phyloP scores from a whole-genome alignment of 2,329 filamentous ascomycete genomes.

The Moelleriella libera region DNA sequence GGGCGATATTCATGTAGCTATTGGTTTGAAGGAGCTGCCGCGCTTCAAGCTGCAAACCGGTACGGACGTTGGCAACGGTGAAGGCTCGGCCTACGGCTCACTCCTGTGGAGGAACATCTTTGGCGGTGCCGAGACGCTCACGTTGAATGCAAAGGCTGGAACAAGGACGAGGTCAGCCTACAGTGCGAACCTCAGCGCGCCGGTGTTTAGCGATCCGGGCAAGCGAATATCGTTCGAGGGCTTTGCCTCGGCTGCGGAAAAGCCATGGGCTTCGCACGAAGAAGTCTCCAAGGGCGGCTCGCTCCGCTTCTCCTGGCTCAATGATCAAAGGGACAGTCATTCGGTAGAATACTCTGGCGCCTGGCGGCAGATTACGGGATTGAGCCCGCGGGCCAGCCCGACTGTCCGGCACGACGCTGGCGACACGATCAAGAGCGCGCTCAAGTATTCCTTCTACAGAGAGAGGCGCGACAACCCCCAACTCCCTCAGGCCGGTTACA shows the following conservation, averaged over 20 bases:
- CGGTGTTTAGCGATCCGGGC: conserved; percentile 73
- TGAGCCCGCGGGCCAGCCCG: conserved; percentile 63
- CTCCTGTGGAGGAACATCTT: conserved; percentile 83
- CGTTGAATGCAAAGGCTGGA: conserved; percentile 74
- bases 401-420: conserved; percentile 76
- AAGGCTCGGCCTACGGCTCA: conserved; percentile 86
- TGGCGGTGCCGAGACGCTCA: conserved; percentile 82
- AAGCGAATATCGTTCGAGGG: conserved; percentile 66
- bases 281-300: conserved; percentile 71
- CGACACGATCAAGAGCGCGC: conserved; percentile 76
- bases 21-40: conserved; percentile 70
- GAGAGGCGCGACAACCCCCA: conserved; percentile 77
- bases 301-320: conserved; percentile 63
- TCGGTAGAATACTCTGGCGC: conserved; percentile 66
- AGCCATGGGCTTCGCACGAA: conserved; percentile 88
- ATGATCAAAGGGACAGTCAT: conserved; percentile 50
- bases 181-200: conserved; percentile 71
- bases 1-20: conserved; percentile 70
- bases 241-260: conserved; percentile 71
- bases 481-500: conserved; percentile 69
- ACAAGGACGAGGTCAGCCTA: conserved; percentile 88
- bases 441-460: conserved; percentile 67
- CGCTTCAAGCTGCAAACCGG: conserved; percentile 84
- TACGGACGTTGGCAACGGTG: conserved; percentile 84
- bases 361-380: conserved; percentile 80